Percentiles rank a stretch among this genome's conserved stretches.
Conservation (phyloP, 1,139 yeast species). For the Citeromyces hawaiiensis region DNA sequence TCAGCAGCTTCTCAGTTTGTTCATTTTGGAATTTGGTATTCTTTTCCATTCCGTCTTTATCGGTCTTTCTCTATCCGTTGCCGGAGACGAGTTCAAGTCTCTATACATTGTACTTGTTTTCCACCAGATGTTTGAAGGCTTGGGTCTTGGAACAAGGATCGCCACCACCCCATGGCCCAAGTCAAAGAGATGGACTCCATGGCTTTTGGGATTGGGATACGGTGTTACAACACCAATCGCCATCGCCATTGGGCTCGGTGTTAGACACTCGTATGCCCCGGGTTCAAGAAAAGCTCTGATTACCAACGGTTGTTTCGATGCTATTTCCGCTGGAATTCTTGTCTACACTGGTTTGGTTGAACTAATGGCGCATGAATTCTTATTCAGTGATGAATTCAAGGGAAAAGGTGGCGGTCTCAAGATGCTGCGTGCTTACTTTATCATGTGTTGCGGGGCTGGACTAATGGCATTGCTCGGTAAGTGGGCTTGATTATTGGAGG, state of each 20-base stretch:
- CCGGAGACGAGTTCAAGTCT: slow-evolving; percentile 54
- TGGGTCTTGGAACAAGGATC: slow-evolving; percentile 74
- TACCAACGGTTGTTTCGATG: slow-evolving; percentile 68
- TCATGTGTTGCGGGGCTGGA: slow-evolving; percentile 60
- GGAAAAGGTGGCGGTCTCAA: slow-evolving; percentile 29
- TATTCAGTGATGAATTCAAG: slow-evolving; percentile 51
- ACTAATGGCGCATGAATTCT: slow-evolving; percentile 79
- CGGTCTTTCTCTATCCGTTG: slow-evolving; percentile 31
- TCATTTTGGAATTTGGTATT: slow-evolving; percentile 35
- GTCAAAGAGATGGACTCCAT: slow-evolving; percentile 11
- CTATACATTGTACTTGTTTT: slow-evolving; percentile 65
- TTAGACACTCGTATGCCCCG: slow-evolving; percentile 49
- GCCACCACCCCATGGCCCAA: slow-evolving; percentile 57
- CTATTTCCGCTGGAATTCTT: slow-evolving; percentile 77
- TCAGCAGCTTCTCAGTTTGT: slow-evolving; percentile 25
- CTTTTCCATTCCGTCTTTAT: slow-evolving; percentile 36
- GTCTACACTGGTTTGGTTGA: slow-evolving; percentile 81
- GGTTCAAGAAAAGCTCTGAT: slow-evolving; percentile 50
- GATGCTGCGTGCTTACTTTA: slow-evolving; percentile 23
- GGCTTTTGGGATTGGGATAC: slow-evolving; percentile 25
- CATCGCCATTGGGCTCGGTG: slow-evolving; percentile 79
- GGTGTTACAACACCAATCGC: slow-evolving; percentile 75
- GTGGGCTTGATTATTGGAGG: slow-evolving; percentile 51
- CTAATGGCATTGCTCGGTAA: slow-evolving; percentile 77
- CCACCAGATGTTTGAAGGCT: slow-evolving; percentile 83